Percentiles rank a stretch among this genome's conserved stretches.
phyloP scores from a whole-genome alignment of 257 asterid genomes.

The Salvia splendens region DNA sequence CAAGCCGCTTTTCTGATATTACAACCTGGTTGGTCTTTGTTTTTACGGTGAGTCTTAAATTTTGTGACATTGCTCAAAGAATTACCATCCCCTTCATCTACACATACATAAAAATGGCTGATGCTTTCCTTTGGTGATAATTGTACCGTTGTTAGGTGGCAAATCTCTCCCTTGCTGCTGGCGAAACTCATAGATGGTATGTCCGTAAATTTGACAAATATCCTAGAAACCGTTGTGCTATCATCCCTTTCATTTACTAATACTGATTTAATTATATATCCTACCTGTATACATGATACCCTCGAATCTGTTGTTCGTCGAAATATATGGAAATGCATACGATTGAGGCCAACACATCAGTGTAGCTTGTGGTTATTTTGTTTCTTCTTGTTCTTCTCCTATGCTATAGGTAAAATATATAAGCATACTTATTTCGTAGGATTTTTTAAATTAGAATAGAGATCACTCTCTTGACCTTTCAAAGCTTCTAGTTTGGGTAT shows the following conservation, averaged over 20 bases:
- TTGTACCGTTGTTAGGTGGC: conserved; percentile 57
- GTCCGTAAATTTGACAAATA: conserved; percentile 71
- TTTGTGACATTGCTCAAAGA: conserved; percentile 7
- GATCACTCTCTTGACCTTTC: neutral
- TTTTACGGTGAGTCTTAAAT: conserved; percentile 58
- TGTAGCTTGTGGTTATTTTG: neutral
- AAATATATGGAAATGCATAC: neutral
- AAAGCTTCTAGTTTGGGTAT: neutral
- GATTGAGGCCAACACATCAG: neutral
- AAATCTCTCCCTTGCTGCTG: conserved; percentile 75
- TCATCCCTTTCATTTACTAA: conserved; percentile 62
- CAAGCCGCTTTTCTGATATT: conserved; percentile 69
- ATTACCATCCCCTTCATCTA: neutral
- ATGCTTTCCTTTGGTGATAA: neutral
- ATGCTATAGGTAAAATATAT: neutral
- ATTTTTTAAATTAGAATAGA: neutral
- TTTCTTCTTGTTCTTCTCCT: neutral
- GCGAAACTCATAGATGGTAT: conserved; percentile 88
- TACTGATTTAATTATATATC: neutral
- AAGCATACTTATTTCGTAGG: no score
- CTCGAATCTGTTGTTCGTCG: neutral
- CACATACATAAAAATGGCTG: neutral
- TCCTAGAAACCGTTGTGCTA: conserved; percentile 63
- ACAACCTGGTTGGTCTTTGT: conserved; percentile 72
- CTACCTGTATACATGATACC: conserved; percentile 2